Percentiles rank a stretch among this genome's conserved stretches.
Conservation (phyloP, 2,329 filamentous ascomycete genomes). For the Talaromyces sp. region DNA sequence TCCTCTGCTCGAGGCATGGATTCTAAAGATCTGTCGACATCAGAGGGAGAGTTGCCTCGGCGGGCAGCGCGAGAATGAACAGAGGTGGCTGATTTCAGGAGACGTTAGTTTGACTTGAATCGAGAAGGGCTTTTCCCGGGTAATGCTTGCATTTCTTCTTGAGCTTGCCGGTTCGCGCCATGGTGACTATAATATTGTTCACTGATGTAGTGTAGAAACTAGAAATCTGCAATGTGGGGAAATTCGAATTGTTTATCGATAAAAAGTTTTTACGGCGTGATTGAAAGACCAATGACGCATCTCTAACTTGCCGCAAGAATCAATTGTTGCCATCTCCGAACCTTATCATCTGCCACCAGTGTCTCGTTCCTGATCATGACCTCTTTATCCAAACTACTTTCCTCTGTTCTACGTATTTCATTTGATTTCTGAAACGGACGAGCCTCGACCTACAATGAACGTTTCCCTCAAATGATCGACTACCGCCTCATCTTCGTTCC, state of each 20-base stretch:
- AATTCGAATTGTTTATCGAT: slow-evolving; percentile 32
- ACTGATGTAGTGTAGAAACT: background rate
- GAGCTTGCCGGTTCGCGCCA: slow-evolving; percentile 37
- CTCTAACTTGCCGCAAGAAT: slow-evolving; percentile 5
- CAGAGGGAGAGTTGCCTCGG: slow-evolving; percentile 53
- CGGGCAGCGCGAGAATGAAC: slow-evolving; percentile 58
- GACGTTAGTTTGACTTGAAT: background rate
- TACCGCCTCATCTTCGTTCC: background rate
- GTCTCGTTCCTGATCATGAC: background rate
- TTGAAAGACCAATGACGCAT: slow-evolving; percentile 28
- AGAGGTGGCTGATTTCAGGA: slow-evolving; percentile 43
- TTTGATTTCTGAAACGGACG: background rate
- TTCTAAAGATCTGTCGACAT: slow-evolving; percentile 50
- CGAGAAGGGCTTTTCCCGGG: background rate
- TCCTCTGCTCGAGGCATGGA: slow-evolving; percentile 41
- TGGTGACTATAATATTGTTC: slow-evolving; percentile 21
- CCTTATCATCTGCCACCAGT: background rate
- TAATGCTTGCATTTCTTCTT: slow-evolving; percentile 31
- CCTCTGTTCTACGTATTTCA: background rate
- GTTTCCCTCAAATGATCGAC: slow-evolving; percentile 3
- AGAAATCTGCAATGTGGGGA: slow-evolving; percentile 24
- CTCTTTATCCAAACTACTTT: background rate
- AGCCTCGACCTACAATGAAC: slow-evolving; percentile 14
- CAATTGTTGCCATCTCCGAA: slow-evolving; percentile 13
- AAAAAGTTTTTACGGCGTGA: slow-evolving; percentile 31